Evolutionary conservation across 164 flowering plant genomes (phyloP), one percentile per base, ranked within the genome.

Genomic region (Kalanchoe fedtschenkoi): DNA sequence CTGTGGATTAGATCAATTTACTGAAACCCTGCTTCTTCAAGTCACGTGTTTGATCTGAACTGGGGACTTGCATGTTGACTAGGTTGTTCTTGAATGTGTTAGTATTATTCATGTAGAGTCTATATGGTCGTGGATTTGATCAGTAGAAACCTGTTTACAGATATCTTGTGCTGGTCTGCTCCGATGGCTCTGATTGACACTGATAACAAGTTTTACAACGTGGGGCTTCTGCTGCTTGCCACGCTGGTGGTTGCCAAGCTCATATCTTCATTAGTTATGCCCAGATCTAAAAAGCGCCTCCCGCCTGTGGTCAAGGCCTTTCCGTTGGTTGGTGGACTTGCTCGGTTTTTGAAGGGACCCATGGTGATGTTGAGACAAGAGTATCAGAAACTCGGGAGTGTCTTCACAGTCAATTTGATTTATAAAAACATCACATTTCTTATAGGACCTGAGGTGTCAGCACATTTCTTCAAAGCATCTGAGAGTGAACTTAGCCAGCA

Each of bases 401-500:
- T 93, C 0, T 93, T 90, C 72, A 86, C 96, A 0, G 24, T 93
- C 65, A 83, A 76, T 47, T 44, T 93, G 57, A 22, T 81, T 42
- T 69, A 83, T 70, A 83, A 85, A 84, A 88, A 86, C n/a, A 81
- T 88, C 53, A 93, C 96, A 1, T 93, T 93, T 75, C 76, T 90
- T 46, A 85, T 83, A 60, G 87, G 88, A 0, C 88, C 86, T 8
- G 91, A 86, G 70, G 98, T 93, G 15, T 93, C 98, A 0, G 84
- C 96, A 0, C 97, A 90, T 70, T 93, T 93, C 82, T 93, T 93
- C 65, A 93, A 93, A 76, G 98, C 98, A 2, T 28, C 85, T 0
- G 98, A 93, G 57, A 66, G 83, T 29, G 98, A 93, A 70, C 90
- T 93, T 28, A 90, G 98, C 74, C 98, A 93, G 76, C 97, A 93